phyloP scores from a whole-genome alignment of 2,329 filamentous ascomycete genomes.

The Xylaria sp. region DNA sequence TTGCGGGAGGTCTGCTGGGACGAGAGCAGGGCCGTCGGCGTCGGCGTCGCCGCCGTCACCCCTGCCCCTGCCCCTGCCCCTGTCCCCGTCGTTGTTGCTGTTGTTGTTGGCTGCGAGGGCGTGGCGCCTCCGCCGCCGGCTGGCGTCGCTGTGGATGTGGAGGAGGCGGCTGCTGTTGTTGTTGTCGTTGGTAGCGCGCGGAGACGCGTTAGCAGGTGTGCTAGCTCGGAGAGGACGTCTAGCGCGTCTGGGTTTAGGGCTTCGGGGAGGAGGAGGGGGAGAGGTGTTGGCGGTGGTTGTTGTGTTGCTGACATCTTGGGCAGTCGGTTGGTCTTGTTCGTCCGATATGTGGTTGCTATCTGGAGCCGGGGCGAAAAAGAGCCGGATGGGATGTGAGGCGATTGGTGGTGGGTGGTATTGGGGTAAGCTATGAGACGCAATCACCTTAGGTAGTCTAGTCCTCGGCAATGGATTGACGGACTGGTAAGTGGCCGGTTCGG shows the following conservation, averaged over 20 bases:
- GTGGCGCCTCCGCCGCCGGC: conserved; percentile 36
- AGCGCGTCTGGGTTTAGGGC: conserved; percentile 80
- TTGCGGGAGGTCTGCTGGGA: not conserved
- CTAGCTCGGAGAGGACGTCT: conserved; percentile 85
- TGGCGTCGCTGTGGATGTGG: not conserved
- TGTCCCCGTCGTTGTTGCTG: too few relatives aligned
- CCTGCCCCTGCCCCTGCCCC: too few relatives aligned
- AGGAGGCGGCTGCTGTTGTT: conserved; percentile 4
- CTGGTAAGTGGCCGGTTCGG: not conserved
- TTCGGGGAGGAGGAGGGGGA: conserved; percentile 66
- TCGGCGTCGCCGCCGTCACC: conserved; percentile 46
- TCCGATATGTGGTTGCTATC: not conserved
- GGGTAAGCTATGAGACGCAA: too few relatives aligned
- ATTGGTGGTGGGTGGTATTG: too few relatives aligned
- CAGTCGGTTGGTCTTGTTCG: not conserved
- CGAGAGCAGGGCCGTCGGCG: conserved; percentile 36
- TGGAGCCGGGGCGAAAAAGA: not conserved
- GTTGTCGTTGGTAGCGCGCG: conserved; percentile 54
- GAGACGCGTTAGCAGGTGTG: conserved; percentile 79
- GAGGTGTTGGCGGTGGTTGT: conserved; percentile 46
- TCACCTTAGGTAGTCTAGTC: too few relatives aligned
- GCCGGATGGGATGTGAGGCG: not conserved
- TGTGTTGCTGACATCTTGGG: conserved; percentile 33
- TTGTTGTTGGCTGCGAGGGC: conserved; percentile 36
- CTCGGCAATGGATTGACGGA: too few relatives aligned